Conservation (phyloP, 495 filamentous ascomycete genomes). For the Cenococcum geophilum region DNA sequence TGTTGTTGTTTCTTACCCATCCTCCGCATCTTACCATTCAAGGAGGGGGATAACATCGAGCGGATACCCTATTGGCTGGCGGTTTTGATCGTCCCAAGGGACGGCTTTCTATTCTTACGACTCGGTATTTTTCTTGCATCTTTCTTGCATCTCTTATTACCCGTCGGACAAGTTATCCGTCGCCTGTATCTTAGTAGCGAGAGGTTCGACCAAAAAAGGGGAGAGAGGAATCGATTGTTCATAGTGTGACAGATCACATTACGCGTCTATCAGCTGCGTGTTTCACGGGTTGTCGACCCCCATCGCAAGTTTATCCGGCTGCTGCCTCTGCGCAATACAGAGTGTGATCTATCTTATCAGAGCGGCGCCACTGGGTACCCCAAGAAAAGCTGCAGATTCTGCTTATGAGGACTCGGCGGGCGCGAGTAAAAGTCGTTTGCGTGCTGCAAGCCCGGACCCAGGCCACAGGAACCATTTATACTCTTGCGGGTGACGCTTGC, state of each 20-base stretch:
- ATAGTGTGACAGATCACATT: constrained; percentile 7
- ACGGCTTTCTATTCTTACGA: not conserved
- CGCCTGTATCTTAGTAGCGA: constrained; percentile 1
- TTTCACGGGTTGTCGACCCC: too few relatives aligned
- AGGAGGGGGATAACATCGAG: not conserved
- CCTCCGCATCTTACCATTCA: not conserved
- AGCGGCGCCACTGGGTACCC: too few relatives aligned
- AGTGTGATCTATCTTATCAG: too few relatives aligned
- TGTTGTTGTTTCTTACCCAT: not conserved
- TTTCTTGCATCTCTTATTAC: not conserved
- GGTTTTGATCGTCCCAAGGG: not conserved
- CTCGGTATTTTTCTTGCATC: not conserved
- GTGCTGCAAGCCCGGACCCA: too few relatives aligned
- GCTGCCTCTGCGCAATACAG: too few relatives aligned
- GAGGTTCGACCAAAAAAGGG: not conserved
- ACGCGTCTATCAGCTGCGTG: constrained; percentile 4
- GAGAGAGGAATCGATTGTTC: not conserved
- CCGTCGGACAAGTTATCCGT: not conserved
- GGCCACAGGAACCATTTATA: too few relatives aligned
- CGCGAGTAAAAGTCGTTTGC: too few relatives aligned
- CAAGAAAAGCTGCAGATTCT: too few relatives aligned
- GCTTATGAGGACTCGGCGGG: too few relatives aligned
- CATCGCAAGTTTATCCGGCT: too few relatives aligned
- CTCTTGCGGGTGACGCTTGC: too few relatives aligned
- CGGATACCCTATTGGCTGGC: not conserved